Evolutionary conservation across 2,329 filamentous ascomycete species (phyloP), one percentile per base, ranked within the genome.

Genomic region (Monilinia fructicola): DNA sequence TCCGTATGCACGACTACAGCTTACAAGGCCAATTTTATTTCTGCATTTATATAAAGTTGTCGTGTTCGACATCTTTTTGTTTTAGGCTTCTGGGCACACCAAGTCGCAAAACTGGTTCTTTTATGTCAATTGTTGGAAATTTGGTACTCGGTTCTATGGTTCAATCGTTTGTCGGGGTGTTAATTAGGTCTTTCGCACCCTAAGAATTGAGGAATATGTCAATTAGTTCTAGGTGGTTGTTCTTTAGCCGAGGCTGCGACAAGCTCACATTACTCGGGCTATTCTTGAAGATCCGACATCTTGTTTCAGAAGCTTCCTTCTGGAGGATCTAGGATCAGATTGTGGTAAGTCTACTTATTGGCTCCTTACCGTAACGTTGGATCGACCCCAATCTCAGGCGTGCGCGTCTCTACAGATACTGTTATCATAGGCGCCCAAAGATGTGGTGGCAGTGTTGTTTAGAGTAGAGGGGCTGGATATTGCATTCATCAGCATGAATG

Each of bases 281-380:
- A 60, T 50, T 50, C 28, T 60, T 38, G 14, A 50, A 60, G 42
- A 23, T 38, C 31, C 28, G 23, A 55, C 35, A 59, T 14, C 26
- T 50, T 28, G 58, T 50, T 50, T 60, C 58, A 60, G 44, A 38
- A 38, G 12, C 31, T 38, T 60, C 44, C 44, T 38, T 35, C 14
- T 26, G 3, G 48, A 60, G 58, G 58, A 50, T 50, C 50, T 10
- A 14, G 28, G 28, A 38, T 60, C n/a, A 35, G 11, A 28, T 50
- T 44, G 28, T 28, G 58, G 26, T 50, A n/a, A 60, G 12, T 10
- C 18, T 12, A 35, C 12, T 21, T 26, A 11, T 60, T 26, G 42
- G 21, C 44, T 60, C 23, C 56, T 60, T 9, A n/a, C 56, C 44
- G 26, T 21, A 35, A 60, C 23, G 14, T 60, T 50, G 14, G n/a